Conservation (phyloP, 495 filamentous ascomycete genomes). For the Trichoderma erinaceum region DNA sequence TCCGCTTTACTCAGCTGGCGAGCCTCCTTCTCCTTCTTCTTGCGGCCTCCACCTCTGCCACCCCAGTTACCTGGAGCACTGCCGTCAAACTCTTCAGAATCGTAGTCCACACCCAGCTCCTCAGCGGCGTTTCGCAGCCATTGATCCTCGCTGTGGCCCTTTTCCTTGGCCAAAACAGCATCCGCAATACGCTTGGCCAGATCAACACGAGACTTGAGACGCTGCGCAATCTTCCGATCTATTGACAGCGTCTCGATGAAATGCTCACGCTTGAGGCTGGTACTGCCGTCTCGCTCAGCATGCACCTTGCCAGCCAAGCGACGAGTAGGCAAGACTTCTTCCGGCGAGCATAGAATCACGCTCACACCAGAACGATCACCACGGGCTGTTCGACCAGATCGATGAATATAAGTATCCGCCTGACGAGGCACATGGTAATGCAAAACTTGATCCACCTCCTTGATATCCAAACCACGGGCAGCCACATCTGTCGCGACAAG, state of each 20-base stretch:
- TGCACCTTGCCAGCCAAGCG: conserved; percentile 86
- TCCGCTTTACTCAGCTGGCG: conserved; percentile 63
- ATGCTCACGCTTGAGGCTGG: conserved; percentile 46
- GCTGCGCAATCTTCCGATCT: conserved; percentile 69
- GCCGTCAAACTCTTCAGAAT: conserved; percentile 66
- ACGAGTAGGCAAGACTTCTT: conserved; percentile 78
- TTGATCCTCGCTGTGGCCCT: conserved; percentile 71
- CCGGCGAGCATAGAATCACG: conserved; percentile 82
- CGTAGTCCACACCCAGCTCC: conserved; percentile 89
- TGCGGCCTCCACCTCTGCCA: conserved; percentile 61
- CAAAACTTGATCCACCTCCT: conserved; percentile 74
- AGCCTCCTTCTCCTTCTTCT: conserved; percentile 67
- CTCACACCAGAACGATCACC: conserved; percentile 69
- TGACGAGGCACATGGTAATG: conserved; percentile 93
- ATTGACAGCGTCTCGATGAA: conserved; percentile 74
- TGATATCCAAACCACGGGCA: conserved; percentile 93
- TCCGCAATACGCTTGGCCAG: conserved; percentile 85
- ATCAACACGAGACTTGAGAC: conserved; percentile 64
- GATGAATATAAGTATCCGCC: conserved; percentile 91
- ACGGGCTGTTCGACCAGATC: conserved; percentile 90
- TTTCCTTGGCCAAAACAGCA: conserved; percentile 75
- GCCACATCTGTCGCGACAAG: conserved; percentile 94
- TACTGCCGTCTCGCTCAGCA: conserved; percentile 37
- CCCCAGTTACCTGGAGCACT: conserved; percentile 37
- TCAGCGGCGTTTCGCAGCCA: conserved; percentile 82